A percentile compares a stretch with the other conserved stretches of the same genome.
Evolutionary conservation across 495 filamentous ascomycete species (phyloP).

Genomic region (Talaromyces trachyspermus): DNA sequence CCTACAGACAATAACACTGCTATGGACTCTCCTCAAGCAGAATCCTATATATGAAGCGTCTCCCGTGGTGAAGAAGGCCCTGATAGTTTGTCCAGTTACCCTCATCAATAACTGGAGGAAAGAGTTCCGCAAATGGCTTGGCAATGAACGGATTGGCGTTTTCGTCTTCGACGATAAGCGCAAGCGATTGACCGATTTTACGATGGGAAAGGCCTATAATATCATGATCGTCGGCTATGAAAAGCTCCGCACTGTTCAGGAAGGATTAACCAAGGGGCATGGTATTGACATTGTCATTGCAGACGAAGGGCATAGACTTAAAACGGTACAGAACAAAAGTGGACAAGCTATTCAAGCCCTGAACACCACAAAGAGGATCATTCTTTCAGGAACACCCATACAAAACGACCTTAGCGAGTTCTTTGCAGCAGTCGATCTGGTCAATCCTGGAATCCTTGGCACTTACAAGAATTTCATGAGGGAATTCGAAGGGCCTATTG

Average conservation of each 20-base stretch:
- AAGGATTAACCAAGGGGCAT: constrained; percentile 54
- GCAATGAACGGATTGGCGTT: constrained; percentile 68
- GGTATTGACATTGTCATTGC: constrained; percentile 73
- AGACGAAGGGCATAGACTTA: constrained; percentile 75
- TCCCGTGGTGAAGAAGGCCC: constrained; percentile 66
- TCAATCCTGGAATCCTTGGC: constrained; percentile 69
- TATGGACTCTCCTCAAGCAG: constrained; percentile 79
- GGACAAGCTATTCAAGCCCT: constrained; percentile 67
- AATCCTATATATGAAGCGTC: constrained; percentile 57
- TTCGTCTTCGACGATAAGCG: constrained; percentile 64
- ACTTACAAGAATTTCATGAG: constrained; percentile 61
- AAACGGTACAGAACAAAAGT: constrained; percentile 76
- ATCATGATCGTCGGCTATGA: constrained; percentile 84
- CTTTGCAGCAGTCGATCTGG: constrained; percentile 70
- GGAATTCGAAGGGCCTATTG: constrained; percentile 67
- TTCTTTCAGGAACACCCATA: constrained; percentile 71
- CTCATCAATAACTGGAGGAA: constrained; percentile 75
- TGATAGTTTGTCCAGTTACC: constrained; percentile 77
- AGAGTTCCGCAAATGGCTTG: constrained; percentile 76
- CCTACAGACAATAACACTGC: constrained; percentile 66
- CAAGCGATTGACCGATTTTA: constrained; percentile 65
- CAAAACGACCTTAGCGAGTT: constrained; percentile 79
- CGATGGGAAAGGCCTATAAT: constrained; percentile 63
- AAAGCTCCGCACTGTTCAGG: constrained; percentile 62
- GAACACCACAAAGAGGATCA: constrained; percentile 58